Base-by-base conservation (phyloP, 2,329 filamentous ascomycete species). In the Hymenoscyphus fraxineus region DNA sequence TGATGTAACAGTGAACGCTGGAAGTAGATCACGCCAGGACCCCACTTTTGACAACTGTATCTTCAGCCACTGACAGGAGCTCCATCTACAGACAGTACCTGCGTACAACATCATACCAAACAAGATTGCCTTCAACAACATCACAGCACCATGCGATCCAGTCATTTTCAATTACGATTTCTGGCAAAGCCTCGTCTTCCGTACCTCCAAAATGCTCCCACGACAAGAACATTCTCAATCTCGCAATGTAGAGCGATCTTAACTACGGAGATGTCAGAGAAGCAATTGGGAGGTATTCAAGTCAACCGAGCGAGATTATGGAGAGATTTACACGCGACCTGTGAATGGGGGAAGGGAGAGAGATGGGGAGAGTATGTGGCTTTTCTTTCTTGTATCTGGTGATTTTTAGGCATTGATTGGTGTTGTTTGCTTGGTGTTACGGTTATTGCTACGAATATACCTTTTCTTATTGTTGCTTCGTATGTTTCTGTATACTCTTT, bases 271-370 rank as follows among this genome's bases (percentile, higher is more conserved):
- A 66, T 88, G 74, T 80, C 80, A 22, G 80, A 84, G 58, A 74
- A 80, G 19, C 77, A 84, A 44, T 76, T 88, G 41, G 77, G 76
- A 47, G 79, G 78, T 35, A 73, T 90, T 61, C 83, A 82, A 64
- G 82, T 88, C 47, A 82, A 88, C 67, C 80, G 83, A 69, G 77
- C 80, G 15, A 81, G 88, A 67, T 73, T 91, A 68, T 87, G 88
- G 79, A 79, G 82, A 32, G 83, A 87, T 65, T 79, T 91, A 13
- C 88, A 91, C 74, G 74, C 85, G 65, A 89, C 86, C 1, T 89
- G 85, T 73, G 80, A 86, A 77, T 91, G 86, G 83, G 88, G 88
- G 0, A 81, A 79, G 56, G 88, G 88, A 0, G 82, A 88, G 67
- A 77, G 81, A 77, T 91, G 88, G 87, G 88, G 88, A 77, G 80